Base-by-base conservation (phyloP, 1,139 yeast genomes). In the Suhomyces bolitotheri region DNA sequence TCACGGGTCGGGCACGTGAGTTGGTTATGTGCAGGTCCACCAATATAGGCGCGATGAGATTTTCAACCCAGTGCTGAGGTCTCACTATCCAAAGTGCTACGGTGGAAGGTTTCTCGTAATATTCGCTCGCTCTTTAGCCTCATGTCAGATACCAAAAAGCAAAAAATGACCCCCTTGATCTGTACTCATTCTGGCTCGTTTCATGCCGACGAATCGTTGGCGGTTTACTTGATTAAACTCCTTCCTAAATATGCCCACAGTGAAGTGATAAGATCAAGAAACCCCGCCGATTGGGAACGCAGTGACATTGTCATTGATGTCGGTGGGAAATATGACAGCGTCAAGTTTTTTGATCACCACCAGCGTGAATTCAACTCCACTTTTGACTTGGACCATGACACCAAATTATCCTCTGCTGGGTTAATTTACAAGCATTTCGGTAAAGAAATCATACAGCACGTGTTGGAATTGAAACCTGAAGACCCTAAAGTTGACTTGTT, bases 141-240 rank as follows among this genome's bases (percentile, higher is more conserved):
- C 26, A 34, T 34, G 37, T 42, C 50, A 9, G 41, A 39, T 23
- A 19, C 34, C 28, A 57, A 57, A 46, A 55, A 54, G 39, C 50
- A 49, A 25, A 57, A 54, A 41, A 43, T 45, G 48, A 45, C 42
- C 31, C 55, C 66, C 36, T 60, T 76, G 52, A 85, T 90, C 43
- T 90, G 96, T 53, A 90, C 97, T 11, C 97, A 89, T 56, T 86
- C 94, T 29, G 98, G 98, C 7, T 76, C 90, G 0, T 92, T 92
- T 72, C 98, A 92, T 55, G 97, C 98, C 14, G 98, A 92, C 62
- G 98, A 92, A 61, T 82, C 96, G n/a, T 73, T 94, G 41, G 98
- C 97, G 2, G 96, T 90, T 3, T 90, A 75, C 60, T 80, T 92
- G 84, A 69, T 92, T 40, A 78, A 76, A 51, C 67, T 78, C 19